Evolutionary conservation across 2,329 filamentous ascomycete species (phyloP).

Genomic region (Monilinia laxa): DNA sequence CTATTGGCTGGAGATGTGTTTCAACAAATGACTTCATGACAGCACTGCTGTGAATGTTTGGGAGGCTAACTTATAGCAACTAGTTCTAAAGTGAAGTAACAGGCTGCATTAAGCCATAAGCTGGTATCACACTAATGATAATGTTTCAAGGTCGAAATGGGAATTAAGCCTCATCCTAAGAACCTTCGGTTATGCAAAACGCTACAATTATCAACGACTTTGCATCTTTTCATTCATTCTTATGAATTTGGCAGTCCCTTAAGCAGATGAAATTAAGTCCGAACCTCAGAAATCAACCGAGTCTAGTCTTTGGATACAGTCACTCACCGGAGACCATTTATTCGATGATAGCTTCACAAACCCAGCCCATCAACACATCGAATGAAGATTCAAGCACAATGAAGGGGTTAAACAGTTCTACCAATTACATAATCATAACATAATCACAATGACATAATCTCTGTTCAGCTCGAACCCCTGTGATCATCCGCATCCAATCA

Average conservation of each 20-base stretch:
- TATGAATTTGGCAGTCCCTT: neutral
- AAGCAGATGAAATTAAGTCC: neutral
- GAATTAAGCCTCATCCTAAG: neutral
- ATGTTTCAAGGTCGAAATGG: too few species aligned
- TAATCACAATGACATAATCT: slow-evolving; percentile 14
- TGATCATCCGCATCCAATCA: neutral
- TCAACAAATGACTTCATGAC: neutral
- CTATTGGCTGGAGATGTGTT: too few species aligned
- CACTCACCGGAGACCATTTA: neutral
- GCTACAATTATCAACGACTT: neutral
- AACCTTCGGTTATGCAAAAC: neutral
- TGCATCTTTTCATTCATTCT: neutral
- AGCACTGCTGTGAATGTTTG: too few species aligned
- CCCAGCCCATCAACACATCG: neutral
- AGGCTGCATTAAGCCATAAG: too few species aligned
- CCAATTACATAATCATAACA: neutral
- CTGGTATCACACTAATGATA: neutral
- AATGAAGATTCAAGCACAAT: neutral
- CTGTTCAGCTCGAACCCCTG: too few species aligned
- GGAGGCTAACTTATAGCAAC: neutral
- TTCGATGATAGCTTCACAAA: neutral
- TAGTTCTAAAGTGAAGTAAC: neutral
- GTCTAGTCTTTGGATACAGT: neutral
- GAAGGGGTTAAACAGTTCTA: neutral
- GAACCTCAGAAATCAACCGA: neutral